Percentiles rank a stretch among this genome's conserved stretches.
These are phyloP conservation scores for Eucalyptus regnans DNA, from an alignment of 345 rosid species.

Conservation along the genomic window DNA sequence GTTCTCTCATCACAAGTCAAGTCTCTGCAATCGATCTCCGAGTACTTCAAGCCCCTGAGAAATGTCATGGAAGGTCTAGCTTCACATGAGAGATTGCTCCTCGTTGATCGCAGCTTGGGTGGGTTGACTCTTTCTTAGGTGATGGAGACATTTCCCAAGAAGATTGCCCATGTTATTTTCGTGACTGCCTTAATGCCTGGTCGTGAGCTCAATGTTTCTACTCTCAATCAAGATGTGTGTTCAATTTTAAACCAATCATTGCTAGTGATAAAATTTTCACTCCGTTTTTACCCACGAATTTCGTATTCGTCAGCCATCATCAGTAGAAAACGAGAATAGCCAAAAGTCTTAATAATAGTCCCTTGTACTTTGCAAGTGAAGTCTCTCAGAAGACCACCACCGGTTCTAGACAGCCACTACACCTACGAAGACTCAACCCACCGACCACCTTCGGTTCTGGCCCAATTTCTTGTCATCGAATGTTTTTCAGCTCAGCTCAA, in stretches of 20 bases:
- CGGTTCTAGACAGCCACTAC: constrained; percentile 9
- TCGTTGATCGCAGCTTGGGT: no score
- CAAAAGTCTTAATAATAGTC: not conserved
- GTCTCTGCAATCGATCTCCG: not conserved
- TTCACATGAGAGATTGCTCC: not conserved
- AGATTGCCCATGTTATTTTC: constrained; percentile 7
- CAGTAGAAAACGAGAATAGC: not conserved
- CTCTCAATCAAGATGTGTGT: not conserved
- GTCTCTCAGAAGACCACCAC: constrained; percentile 6
- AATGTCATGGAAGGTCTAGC: constrained; percentile 5
- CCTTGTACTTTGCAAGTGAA: not conserved
- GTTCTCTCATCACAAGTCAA: not conserved
- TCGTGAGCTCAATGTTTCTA: not conserved
- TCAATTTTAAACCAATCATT: not conserved
- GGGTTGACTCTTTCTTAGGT: not conserved
- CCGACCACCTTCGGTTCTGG: no score
- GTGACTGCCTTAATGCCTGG: constrained; percentile 18
- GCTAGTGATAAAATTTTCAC: not conserved
- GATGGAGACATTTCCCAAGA: constrained; percentile 16
- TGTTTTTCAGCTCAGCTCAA: no score
- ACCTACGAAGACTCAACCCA: no score
- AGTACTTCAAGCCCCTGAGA: not conserved
- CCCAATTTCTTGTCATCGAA: no score
- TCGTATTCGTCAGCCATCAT: not conserved
- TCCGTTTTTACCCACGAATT: not conserved